Conservation (phyloP, 768 basidiomycete species). For the Sarcomyxa edulis region DNA sequence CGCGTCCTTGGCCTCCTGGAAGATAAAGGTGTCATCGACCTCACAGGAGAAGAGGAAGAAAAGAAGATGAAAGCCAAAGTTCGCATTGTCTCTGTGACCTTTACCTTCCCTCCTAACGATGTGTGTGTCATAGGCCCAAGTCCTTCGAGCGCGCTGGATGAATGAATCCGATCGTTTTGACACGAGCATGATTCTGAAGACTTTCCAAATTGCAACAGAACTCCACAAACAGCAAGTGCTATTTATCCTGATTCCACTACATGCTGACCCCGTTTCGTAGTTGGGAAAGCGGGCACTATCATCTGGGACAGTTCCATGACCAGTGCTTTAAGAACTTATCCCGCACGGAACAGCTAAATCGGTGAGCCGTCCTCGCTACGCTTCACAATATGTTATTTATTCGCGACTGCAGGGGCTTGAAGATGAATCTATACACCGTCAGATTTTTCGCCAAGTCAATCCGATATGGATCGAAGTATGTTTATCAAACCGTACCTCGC, state of each 20-base stretch:
- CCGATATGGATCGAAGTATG: slow-evolving; percentile 83
- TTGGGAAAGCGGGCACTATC: slow-evolving; percentile 83
- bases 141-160: slow-evolving; percentile 90
- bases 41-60: slow-evolving; percentile 52
- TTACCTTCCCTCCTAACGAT: background rate
- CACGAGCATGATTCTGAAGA: slow-evolving; percentile 50
- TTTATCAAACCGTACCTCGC: slow-evolving; percentile 93
- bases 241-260: background rate
- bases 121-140: slow-evolving; percentile 44
- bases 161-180: slow-evolving; percentile 84
- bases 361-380: slow-evolving; percentile 33
- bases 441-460: slow-evolving; percentile 68
- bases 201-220: slow-evolving; percentile 47
- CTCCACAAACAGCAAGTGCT: slow-evolving; percentile 45
- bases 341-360: slow-evolving; percentile 32
- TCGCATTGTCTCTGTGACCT: slow-evolving; percentile 4
- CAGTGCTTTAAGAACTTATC: slow-evolving; percentile 58
- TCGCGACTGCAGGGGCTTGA: slow-evolving; percentile 39
- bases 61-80: slow-evolving; percentile 65
- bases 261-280: slow-evolving; percentile 25
- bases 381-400: background rate
- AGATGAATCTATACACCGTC: slow-evolving; percentile 64
- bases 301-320: slow-evolving; percentile 88
- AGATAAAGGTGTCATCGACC: slow-evolving; percentile 38
- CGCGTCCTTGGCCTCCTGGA: slow-evolving; percentile 43